Evolutionary conservation across 2,329 filamentous ascomycete species (phyloP).

Genomic region (Cladosporium sp.): DNA sequence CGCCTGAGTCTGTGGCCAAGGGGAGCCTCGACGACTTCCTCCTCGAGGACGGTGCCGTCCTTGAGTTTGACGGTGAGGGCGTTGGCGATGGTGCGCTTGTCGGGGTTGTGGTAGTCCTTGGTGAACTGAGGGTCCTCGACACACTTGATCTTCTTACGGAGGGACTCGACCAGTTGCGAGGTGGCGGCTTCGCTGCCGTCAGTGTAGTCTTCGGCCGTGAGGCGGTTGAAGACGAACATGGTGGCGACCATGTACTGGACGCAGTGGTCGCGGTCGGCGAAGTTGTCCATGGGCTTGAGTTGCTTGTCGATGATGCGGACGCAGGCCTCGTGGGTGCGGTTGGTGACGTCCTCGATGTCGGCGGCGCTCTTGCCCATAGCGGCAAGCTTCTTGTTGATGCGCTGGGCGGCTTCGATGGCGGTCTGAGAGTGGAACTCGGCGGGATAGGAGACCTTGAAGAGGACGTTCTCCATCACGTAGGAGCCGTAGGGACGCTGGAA

Average conservation of each 20-base stretch:
- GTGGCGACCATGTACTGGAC: slow-evolving; percentile 98
- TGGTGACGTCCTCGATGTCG: slow-evolving; percentile 89
- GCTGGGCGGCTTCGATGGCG: slow-evolving; percentile 89
- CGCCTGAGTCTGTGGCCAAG: slow-evolving; percentile 85
- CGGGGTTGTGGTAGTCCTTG: slow-evolving; percentile 88
- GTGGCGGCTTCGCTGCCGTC: slow-evolving; percentile 90
- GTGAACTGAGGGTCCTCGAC: slow-evolving; percentile 96
- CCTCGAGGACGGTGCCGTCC: slow-evolving; percentile 85
- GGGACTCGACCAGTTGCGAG: slow-evolving; percentile 80
- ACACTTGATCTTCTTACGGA: slow-evolving; percentile 90
- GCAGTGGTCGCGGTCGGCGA: slow-evolving; percentile 98
- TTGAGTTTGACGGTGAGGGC: slow-evolving; percentile 91
- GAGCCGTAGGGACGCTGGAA: slow-evolving; percentile 96
- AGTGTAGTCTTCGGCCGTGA: slow-evolving; percentile 88
- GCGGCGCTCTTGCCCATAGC: slow-evolving; percentile 81
- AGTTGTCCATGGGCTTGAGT: slow-evolving; percentile 99
- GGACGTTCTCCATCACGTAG: slow-evolving; percentile 99
- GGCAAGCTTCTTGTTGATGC: slow-evolving; percentile 77
- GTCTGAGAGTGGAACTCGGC: slow-evolving; percentile 99
- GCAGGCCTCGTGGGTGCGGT: slow-evolving; percentile 96
- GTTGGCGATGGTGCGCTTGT: slow-evolving; percentile 94
- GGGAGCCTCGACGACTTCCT: slow-evolving; percentile 89
- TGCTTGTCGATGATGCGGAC: slow-evolving; percentile 99
- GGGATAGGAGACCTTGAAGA: slow-evolving; percentile 99
- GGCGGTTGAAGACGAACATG: slow-evolving; percentile 92